Conservation (phyloP, 306 rosid species). For the Potentilla sterilis region DNA sequence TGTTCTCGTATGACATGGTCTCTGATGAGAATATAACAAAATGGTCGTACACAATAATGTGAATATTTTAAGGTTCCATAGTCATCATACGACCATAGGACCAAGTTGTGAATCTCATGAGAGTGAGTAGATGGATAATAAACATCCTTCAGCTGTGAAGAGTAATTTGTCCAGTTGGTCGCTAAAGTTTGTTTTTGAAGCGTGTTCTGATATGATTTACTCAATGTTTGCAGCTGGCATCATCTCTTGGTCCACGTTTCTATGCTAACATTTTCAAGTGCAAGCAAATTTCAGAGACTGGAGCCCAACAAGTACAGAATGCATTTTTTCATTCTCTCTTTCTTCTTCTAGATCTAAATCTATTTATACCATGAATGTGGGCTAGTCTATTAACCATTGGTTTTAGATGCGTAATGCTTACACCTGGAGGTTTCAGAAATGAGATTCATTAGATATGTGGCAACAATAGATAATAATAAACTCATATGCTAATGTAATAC, state of each 20-base stretch:
- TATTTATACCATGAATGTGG: not conserved
- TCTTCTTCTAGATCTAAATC: not conserved
- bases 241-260: slow-evolving; percentile 97
- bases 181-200: not conserved
- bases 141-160: not conserved
- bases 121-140: not conserved
- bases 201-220: not conserved
- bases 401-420: slow-evolving; percentile 3
- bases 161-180: not conserved
- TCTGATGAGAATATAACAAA: not conserved
- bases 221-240: slow-evolving; percentile 74
- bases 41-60: not conserved
- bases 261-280: slow-evolving; percentile 91
- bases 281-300: slow-evolving; percentile 99
- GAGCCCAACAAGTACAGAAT: slow-evolving; percentile 85
- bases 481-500: not conserved
- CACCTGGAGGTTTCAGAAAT: slow-evolving; percentile 6
- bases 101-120: not conserved
- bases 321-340: slow-evolving; percentile 15
- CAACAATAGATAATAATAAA: not conserved
- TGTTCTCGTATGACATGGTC: not conserved
- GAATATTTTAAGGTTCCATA: not conserved
- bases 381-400: not conserved
- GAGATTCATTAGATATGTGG: slow-evolving; percentile 4
- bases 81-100: not conserved